These are phyloP conservation scores for Phyllosticta capitalensis DNA, from an alignment of 2,329 filamentous ascomycete species.

Conservation along the genomic window DNA sequence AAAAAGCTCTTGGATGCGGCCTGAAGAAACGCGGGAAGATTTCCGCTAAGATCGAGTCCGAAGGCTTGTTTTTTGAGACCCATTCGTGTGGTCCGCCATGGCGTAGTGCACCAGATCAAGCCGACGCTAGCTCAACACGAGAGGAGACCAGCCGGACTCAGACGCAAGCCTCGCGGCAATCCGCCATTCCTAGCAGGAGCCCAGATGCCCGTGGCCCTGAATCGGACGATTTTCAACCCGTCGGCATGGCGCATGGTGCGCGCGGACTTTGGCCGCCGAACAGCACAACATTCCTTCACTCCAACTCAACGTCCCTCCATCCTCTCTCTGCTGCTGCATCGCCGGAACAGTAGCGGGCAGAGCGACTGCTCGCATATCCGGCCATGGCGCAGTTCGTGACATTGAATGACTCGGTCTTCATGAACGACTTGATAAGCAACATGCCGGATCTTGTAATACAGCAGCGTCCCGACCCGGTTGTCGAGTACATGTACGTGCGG, in stretches of 20 bases:
- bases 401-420: not conserved
- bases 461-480: not conserved
- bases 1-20: not conserved
- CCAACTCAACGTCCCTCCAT: not conserved
- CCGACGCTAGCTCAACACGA: not conserved
- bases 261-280: not conserved
- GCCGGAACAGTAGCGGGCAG: not conserved
- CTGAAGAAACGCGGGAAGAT: not conserved
- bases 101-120: not conserved
- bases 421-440: not conserved
- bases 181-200: not conserved
- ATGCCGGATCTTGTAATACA: not conserved
- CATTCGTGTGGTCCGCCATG: not conserved
- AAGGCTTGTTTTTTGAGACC: not conserved
- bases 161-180: not conserved
- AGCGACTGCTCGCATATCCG: not conserved
- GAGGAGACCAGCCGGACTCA: not conserved
- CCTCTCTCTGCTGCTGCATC: not conserved
- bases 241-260: not conserved
- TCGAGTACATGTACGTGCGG: not conserved
- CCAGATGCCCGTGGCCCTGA: not conserved
- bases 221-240: not conserved
- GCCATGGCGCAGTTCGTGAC: conserved; percentile 1
- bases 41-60: not conserved
- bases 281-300: not conserved